Evolutionary conservation across 2,329 filamentous ascomycete genomes (phyloP).

Genomic region (Zopfia rhizophila): DNA sequence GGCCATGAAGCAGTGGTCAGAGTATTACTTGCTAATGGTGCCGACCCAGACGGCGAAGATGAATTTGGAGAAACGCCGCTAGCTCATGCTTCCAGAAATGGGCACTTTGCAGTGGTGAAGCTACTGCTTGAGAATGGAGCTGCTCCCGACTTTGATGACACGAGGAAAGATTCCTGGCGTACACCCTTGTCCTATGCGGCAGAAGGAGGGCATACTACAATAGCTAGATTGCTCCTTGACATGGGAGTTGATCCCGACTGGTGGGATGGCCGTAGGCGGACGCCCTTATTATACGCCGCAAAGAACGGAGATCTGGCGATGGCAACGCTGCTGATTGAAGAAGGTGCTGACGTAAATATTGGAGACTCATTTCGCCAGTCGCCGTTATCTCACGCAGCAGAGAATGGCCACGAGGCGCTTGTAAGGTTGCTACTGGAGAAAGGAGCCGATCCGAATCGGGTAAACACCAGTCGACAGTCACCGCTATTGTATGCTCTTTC

Average conservation of each 20-base stretch:
- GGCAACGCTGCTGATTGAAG: background rate
- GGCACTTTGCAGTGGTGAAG: background rate
- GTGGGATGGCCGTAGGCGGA: background rate
- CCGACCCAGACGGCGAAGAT: background rate
- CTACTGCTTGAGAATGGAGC: slow-evolving; percentile 3
- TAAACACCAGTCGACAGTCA: no score
- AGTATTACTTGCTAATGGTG: slow-evolving; percentile 1
- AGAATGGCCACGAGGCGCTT: slow-evolving; percentile 1
- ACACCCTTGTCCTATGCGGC: background rate
- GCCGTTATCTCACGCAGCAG: slow-evolving; percentile 3
- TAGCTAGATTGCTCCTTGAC: slow-evolving; percentile 4
- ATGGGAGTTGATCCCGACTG: background rate
- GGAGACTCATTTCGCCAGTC: no score
- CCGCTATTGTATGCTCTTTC: no score
- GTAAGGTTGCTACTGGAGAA: slow-evolving; percentile 3
- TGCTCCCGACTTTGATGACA: background rate
- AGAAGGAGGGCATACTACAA: background rate
- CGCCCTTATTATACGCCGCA: background rate
- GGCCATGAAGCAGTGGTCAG: slow-evolving; percentile 4
- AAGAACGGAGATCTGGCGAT: slow-evolving; percentile 1
- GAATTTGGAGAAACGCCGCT: slow-evolving; percentile 1
- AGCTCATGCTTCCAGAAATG: slow-evolving; percentile 1
- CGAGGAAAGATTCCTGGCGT: slow-evolving; percentile 2
- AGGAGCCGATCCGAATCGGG: no score
- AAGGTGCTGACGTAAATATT: background rate